Conservation (phyloP, 345 rosid species). For the Gossypium mustelinum region DNA sequence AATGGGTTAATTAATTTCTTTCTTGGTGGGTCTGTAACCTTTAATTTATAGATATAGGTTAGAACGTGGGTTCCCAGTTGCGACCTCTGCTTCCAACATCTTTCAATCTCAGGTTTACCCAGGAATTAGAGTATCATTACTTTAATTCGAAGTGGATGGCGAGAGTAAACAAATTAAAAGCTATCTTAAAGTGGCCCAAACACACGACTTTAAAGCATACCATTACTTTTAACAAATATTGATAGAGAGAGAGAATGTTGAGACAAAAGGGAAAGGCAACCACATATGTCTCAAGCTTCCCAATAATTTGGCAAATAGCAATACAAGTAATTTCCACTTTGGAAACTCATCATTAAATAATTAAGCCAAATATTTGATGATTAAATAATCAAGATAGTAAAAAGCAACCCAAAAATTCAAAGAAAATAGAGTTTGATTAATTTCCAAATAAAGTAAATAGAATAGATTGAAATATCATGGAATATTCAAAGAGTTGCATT, state of each 20-base stretch:
- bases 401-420: too few species aligned
- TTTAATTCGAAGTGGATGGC: neutral
- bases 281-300: neutral
- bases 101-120: neutral
- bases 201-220: neutral
- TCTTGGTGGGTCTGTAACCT: too few species aligned
- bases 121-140: neutral
- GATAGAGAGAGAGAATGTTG: neutral
- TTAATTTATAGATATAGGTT: neutral
- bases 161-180: constrained; percentile 7
- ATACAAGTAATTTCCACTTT: neutral
- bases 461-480: neutral
- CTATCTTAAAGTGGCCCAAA: constrained; percentile 3
- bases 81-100: constrained; percentile 12
- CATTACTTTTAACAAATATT: neutral
- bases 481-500: constrained; percentile 14
- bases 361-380: neutral
- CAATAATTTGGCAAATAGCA: constrained; percentile 7
- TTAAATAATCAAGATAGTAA: neutral
- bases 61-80: neutral
- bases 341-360: neutral
- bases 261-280: neutral
- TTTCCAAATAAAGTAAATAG: neutral
- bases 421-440: too few species aligned
- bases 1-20: neutral